Percentiles rank a stretch among this genome's conserved stretches.
Evolutionary conservation across 2,329 filamentous ascomycete genomes (phyloP).

Genomic region (Cladophialophora chaetospira): DNA sequence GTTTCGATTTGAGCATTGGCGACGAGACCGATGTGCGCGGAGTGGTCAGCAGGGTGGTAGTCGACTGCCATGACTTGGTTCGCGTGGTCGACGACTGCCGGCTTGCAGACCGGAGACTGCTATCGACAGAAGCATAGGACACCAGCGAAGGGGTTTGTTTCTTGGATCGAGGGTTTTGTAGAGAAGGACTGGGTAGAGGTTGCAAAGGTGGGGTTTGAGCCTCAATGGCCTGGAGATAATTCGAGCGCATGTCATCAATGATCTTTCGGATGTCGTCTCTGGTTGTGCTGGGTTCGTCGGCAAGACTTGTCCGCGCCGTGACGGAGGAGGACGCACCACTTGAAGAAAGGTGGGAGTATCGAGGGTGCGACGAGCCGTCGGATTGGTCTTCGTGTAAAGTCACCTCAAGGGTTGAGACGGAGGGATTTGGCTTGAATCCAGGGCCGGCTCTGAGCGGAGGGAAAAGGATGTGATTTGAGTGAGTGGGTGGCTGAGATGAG

Average conservation of each 20-base stretch:
- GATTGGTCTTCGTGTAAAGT: constrained; percentile 27
- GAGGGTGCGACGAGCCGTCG: constrained; percentile 27
- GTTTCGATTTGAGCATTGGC: constrained; percentile 7
- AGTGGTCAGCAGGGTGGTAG: constrained; percentile 9
- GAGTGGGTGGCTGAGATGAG: constrained; percentile 15
- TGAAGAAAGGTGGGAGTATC: constrained; percentile 29
- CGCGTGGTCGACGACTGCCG: constrained; percentile 10
- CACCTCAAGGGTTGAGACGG: constrained; percentile 17
- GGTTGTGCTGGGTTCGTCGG: constrained; percentile 25
- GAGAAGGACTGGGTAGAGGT: constrained; percentile 6
- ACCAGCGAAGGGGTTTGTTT: constrained; percentile 26
- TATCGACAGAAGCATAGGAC: constrained; percentile 23
- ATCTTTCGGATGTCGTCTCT: constrained; percentile 34
- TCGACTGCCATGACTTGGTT: constrained; percentile 27
- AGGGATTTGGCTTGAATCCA: constrained; percentile 5
- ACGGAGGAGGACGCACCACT: constrained; percentile 28
- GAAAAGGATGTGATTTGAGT: background rate
- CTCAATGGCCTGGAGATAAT: constrained; percentile 33
- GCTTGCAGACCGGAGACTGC: constrained; percentile 19
- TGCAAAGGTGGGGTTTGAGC: constrained; percentile 20
- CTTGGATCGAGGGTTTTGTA: constrained; percentile 18
- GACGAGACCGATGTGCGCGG: constrained; percentile 17
- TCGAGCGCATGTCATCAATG: constrained; percentile 33
- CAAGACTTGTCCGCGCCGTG: constrained; percentile 29
- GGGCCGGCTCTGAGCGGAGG: background rate